Percentiles rank a stretch among this genome's conserved stretches.
phyloP scores from a whole-genome alignment of 2,329 filamentous ascomycete species.

The Botrytis cinerea region DNA sequence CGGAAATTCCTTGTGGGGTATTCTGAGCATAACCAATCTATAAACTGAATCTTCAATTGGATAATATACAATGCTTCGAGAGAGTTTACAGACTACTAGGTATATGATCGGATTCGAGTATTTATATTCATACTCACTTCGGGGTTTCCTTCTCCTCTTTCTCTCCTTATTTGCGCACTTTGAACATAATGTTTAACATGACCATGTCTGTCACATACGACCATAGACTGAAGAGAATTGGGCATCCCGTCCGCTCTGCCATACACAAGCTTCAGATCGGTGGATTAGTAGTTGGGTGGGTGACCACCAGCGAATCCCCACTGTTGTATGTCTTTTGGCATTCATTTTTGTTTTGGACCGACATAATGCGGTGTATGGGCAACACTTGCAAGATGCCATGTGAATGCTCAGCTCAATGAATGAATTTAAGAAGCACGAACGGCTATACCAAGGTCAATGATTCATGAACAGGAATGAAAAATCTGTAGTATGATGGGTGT shows the following conservation, averaged over 20 bases:
- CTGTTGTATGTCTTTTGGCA: conserved; percentile 15
- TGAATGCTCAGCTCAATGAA: background rate
- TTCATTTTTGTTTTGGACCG: background rate
- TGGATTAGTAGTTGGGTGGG: conserved; percentile 22
- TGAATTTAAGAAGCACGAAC: background rate
- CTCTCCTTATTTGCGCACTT: too few relatives aligned
- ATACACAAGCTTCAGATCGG: conserved; percentile 20
- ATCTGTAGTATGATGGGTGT: background rate
- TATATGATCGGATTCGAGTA: too few relatives aligned
- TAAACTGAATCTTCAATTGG: background rate
- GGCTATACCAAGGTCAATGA: background rate
- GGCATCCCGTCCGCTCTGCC: conserved; percentile 21
- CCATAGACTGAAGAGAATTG: conserved; percentile 16
- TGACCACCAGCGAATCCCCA: conserved; percentile 22
- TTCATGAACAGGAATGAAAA: background rate
- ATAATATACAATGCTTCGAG: background rate
- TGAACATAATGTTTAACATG: fast-evolving
- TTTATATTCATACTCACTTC: too few relatives aligned
- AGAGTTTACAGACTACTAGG: background rate
- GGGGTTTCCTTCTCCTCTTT: too few relatives aligned
- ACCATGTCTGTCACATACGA: fast-evolving
- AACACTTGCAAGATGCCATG: background rate
- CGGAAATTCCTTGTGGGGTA: too few relatives aligned
- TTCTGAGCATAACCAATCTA: background rate
- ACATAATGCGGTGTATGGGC: too few relatives aligned